These are phyloP conservation scores for Cystobasidiaceae sp. DNA, from an alignment of 1,284 basidiomycete species.

Conservation along the genomic window DNA sequence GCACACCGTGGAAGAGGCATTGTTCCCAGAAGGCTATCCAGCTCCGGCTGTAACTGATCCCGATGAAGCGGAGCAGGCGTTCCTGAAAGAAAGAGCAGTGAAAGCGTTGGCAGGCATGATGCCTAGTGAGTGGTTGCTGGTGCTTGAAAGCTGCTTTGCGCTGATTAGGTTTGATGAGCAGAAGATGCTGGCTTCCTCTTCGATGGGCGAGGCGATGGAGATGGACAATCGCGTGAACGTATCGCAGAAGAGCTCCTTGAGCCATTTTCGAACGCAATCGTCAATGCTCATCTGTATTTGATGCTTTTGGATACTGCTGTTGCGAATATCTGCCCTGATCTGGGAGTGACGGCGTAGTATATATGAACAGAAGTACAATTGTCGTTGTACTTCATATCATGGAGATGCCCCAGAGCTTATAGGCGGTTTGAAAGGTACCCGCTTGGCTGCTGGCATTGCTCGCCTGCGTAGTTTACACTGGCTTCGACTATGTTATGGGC, in stretches of 20 bases:
- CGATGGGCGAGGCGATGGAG: neutral
- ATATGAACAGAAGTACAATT: too few species aligned
- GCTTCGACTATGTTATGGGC: too few species aligned
- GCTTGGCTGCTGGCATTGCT: too few species aligned
- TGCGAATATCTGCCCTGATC: slow-evolving; percentile 61
- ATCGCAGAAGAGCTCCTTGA: slow-evolving; percentile 55
- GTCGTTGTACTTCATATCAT: too few species aligned
- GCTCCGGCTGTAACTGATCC: slow-evolving; percentile 62
- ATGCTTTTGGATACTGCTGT: slow-evolving; percentile 61
- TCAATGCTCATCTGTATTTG: slow-evolving; percentile 63
- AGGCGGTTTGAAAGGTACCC: too few species aligned
- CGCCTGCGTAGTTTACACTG: too few species aligned
- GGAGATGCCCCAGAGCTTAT: too few species aligned
- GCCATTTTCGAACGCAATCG: slow-evolving; percentile 56
- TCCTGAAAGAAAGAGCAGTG: slow-evolving; percentile 55
- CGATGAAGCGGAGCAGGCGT: slow-evolving; percentile 61
- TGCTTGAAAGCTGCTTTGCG: neutral
- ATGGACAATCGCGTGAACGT: neutral
- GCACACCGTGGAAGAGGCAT: slow-evolving; percentile 56
- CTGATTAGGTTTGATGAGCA: neutral
- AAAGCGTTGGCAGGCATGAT: slow-evolving; percentile 52
- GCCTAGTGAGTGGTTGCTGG: slow-evolving; percentile 49
- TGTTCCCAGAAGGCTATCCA: slow-evolving; percentile 77
- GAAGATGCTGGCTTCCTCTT: neutral
- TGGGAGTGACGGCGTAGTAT: slow-evolving; percentile 48